phyloP scores from a whole-genome alignment of 1,139 yeast genomes.

The Zygosaccharomyces sapae region DNA sequence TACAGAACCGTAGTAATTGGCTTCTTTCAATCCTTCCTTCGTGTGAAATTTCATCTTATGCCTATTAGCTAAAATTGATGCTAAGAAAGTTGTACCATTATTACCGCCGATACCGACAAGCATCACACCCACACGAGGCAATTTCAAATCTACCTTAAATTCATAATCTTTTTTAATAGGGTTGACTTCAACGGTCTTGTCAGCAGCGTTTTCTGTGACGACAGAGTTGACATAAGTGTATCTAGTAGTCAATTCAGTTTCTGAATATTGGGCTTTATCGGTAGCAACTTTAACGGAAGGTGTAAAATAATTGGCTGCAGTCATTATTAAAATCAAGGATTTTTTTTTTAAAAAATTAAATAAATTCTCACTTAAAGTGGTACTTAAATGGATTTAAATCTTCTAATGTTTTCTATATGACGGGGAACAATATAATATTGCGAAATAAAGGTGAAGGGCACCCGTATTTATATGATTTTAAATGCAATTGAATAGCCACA shows the following conservation, averaged over 20 bases:
- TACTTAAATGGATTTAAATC: not conserved
- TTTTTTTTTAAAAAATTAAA: too few relatives aligned
- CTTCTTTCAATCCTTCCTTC: slow-evolving; percentile 69
- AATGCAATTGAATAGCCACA: not conserved
- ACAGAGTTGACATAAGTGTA: slow-evolving; percentile 68
- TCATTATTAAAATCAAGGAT: slow-evolving; percentile 7
- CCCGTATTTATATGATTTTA: slow-evolving; percentile 4
- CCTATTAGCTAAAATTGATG: slow-evolving; percentile 82
- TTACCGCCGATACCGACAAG: slow-evolving; percentile 96
- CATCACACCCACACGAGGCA: slow-evolving; percentile 84
- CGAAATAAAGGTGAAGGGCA: not conserved
- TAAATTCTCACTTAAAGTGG: too few relatives aligned
- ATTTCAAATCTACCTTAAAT: slow-evolving; percentile 76
- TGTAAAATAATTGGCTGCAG: slow-evolving; percentile 11
- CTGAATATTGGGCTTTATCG: slow-evolving; percentile 56
- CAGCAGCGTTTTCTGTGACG: slow-evolving; percentile 46
- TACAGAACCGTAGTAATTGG: slow-evolving; percentile 94
- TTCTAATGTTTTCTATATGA: slow-evolving; percentile 1
- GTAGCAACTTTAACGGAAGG: slow-evolving; percentile 56
- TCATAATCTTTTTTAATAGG: slow-evolving; percentile 74
- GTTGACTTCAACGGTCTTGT: slow-evolving; percentile 60
- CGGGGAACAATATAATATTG: not conserved
- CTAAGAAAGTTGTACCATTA: slow-evolving; percentile 88
- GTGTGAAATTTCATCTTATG: slow-evolving; percentile 73
- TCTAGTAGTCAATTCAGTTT: slow-evolving; percentile 58